Evolutionary conservation across 31 red algal species (phyloP), one percentile per base, ranked within the genome.

Genomic region (Bonnemaisonia californica): DNA sequence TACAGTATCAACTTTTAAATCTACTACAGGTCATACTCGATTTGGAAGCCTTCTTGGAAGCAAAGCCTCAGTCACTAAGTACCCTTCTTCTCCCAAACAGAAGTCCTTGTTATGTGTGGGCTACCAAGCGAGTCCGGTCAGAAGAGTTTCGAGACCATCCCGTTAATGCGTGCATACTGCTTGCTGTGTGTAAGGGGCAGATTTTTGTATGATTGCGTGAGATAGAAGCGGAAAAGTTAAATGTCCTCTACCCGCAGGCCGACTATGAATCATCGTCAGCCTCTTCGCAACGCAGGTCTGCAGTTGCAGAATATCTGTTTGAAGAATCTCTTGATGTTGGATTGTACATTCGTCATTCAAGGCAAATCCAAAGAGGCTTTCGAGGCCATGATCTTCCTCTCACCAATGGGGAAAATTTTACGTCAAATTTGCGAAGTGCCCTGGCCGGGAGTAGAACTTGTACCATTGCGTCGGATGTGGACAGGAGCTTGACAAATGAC

Each of bases 141-240:
- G 36, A 4, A 71, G 62, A 40, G 77, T 77, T 33, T 79, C 37
- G 26, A 58, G 71, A 36, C 55, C 83, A 2, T 77, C 89, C 2
- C 65, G 74, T 35, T 74, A 89, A 22, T 87, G 86, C 60, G 77
- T 96, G 5, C 89, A 96, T 64, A 88, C 82, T 34, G 82, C 94
- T 24, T 96, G 74, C 35, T 96, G 94, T 83, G 74, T 62, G 32
- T 59, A 83, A 51, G 94, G 94, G 19, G 74, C 85, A 19, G 66
- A 65, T 96, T 26, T 70, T 86, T 57, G 87, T 89, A 26, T 89
- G 92, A 47, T 64, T 85, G 27, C 76, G 83, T 1, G 84, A 86
- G 51, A 76, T 61, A 19, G 69, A 92, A 47, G 65, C 78, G 11
- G 87, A 90, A 81, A 34, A 80, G 40, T 62, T 89, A 3, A 80